Evolutionary conservation across 345 rosid species (phyloP), one percentile per base, ranked within the genome.

Genomic region (Camelina neglecta): DNA sequence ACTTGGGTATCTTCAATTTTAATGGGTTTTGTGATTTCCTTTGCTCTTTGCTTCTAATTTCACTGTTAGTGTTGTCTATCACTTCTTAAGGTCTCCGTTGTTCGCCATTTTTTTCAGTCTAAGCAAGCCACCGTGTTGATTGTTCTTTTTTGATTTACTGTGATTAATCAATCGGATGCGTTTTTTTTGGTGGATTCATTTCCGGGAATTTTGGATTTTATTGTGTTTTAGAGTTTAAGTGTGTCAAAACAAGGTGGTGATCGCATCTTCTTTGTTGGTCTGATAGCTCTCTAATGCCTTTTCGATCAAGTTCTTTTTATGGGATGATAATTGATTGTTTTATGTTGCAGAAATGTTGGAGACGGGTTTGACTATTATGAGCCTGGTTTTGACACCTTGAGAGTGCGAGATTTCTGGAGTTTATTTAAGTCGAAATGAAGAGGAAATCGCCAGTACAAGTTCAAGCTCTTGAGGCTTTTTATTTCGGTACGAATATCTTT

Each of bases 391-490:
- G 36, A 12, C 39, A 48, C 44, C 50, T 59, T 49, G 2, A 57
- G 47, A 57, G 53, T 9, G 24, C 1, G 53, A 57, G 33, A 42
- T 12, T 20, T 9, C 2, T 61, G 59, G 41, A 21, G 41, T 49
- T 36, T 33, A 60, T 39, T 39, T 18, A 57, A 18, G 50, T 26
- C 8, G 84, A 84, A 45, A 83, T 79, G 83, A 90, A 85, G 90
- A 92, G 83, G 80, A 92, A 95, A 83, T 83, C 97, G 18, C 82
- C 86, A 18, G 75, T 65, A 45, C 97, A 90, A 84, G 85, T 87
- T 82, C 78, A 85, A 79, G 86, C 91, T 51, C 96, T 95, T 41
- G 89, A 86, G 79, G 69, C 73, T 51, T 83, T 86, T 68, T 94
- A 86, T 81, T 80, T 83, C 51, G 91, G 97, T 92, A 29, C 6